Evolutionary conservation across 352 stramenopile genomes (phyloP).

Genomic region (Pythium biforme): DNA sequence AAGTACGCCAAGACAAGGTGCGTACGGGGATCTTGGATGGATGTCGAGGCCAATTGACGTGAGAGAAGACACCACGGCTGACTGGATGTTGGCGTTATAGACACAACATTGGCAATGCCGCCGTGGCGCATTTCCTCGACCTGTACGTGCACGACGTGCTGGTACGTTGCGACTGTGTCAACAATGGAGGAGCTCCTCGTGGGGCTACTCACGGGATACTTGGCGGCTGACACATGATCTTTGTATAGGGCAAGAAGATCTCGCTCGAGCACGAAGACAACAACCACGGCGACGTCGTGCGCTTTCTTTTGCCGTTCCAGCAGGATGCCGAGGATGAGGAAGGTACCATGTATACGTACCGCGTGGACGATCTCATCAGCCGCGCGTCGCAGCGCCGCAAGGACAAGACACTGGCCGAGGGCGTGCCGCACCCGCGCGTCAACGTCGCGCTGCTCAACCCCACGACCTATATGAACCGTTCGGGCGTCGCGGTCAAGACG

Average conservation of each 20-base stretch:
- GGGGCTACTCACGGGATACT: too few relatives aligned
- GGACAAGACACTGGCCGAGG: constrained; percentile 68
- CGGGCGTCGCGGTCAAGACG: constrained; percentile 63
- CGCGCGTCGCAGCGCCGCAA: constrained; percentile 71
- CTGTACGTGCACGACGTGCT: constrained; percentile 61
- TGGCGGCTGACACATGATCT: too few relatives aligned
- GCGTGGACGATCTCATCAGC: constrained; percentile 74
- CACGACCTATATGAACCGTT: constrained; percentile 87
- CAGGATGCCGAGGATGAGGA: constrained; percentile 40
- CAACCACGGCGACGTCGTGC: constrained; percentile 65
- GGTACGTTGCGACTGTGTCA: constrained; percentile 28
- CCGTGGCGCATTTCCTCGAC: constrained; percentile 62
- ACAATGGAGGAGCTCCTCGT: too few relatives aligned
- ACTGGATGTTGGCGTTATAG: constrained; percentile 22
- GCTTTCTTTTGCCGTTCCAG: constrained; percentile 62
- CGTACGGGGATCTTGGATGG: too few relatives aligned
- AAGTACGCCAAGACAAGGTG: constrained; percentile 81
- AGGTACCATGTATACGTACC: constrained; percentile 30
- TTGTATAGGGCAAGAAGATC: constrained; percentile 44
- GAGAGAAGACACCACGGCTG: too few relatives aligned
- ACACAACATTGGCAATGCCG: constrained; percentile 80
- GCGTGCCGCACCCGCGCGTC: constrained; percentile 68
- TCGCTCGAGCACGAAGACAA: constrained; percentile 52
- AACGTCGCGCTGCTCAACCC: constrained; percentile 78
- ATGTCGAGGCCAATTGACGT: too few relatives aligned